Percentiles rank a stretch among this genome's conserved stretches.
These are phyloP conservation scores for Artomyces pyxidatus DNA, from an alignment of 768 basidiomycete species.

Conservation along the genomic window DNA sequence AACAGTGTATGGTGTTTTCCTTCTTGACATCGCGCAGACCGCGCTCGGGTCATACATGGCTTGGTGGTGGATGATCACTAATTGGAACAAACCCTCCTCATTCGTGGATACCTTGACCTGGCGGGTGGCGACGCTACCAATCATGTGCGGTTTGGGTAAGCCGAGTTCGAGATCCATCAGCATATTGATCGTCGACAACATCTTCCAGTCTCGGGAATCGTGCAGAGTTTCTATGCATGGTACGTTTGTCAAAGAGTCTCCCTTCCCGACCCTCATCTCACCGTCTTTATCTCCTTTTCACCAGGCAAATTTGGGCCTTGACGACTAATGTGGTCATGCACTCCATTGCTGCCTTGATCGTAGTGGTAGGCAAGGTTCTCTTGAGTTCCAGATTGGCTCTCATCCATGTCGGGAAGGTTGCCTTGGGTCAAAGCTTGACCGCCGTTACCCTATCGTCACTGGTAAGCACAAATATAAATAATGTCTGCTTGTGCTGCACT, in stretches of 20 bases:
- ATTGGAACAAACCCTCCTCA: constrained; percentile 17
- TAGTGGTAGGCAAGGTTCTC: background rate
- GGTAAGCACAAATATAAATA: background rate
- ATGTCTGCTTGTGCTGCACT: no score
- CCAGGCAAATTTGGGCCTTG: background rate
- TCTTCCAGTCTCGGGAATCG: background rate
- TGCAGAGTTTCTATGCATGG: background rate
- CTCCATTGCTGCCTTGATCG: background rate
- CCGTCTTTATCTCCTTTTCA: no score
- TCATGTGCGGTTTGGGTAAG: constrained; percentile 17
- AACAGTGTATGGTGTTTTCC: background rate
- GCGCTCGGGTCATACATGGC: constrained; percentile 17
- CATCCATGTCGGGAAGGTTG: no score
- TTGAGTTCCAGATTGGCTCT: no score
- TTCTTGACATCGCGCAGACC: constrained; percentile 18
- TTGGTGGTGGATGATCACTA: constrained; percentile 16
- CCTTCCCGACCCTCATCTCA: background rate
- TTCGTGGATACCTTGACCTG: constrained; percentile 14
- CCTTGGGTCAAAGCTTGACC: background rate
- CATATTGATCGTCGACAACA: no score
- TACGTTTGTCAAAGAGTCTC: no score
- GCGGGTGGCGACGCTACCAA: constrained; percentile 9
- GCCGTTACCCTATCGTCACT: background rate
- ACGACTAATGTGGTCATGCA: background rate
- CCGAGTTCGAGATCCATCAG: no score